A percentile compares a stretch with the other conserved stretches of the same genome.
These are phyloP conservation scores for Barbatosphaeria neglecta DNA, from an alignment of 495 filamentous ascomycete species.

Conservation along the genomic window DNA sequence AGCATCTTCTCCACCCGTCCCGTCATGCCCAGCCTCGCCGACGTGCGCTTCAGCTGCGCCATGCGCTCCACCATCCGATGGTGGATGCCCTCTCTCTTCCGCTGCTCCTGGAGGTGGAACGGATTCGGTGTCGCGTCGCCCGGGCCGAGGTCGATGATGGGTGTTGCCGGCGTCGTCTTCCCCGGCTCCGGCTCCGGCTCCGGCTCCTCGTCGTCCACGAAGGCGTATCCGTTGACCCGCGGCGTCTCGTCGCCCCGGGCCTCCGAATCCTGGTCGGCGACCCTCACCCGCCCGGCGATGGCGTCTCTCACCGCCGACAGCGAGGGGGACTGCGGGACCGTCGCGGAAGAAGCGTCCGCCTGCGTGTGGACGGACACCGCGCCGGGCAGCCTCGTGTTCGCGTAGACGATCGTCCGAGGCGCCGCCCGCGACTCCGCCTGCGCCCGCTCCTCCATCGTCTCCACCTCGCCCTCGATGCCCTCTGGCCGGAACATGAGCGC, in stretches of 20 bases:
- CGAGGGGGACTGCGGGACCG: conserved; percentile 61
- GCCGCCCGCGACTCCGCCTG: conserved; percentile 61
- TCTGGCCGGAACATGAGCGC: conserved; percentile 80
- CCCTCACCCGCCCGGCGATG: conserved; percentile 62
- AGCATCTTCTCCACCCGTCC: conserved; percentile 47
- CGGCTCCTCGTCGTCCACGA: conserved; percentile 71
- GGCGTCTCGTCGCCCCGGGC: conserved; percentile 66
- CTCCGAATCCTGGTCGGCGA: conserved; percentile 53
- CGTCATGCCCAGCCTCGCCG: conserved; percentile 32
- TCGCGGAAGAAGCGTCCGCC: conserved; percentile 8
- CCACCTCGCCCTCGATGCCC: conserved; percentile 51
- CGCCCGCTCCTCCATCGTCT: conserved; percentile 55
- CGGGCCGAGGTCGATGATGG: conserved; percentile 39
- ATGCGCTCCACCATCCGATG: conserved; percentile 84
- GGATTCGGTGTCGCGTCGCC: conserved; percentile 61
- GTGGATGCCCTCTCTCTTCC: conserved; percentile 73
- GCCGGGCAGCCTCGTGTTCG: conserved; percentile 64
- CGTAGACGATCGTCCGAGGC: conserved; percentile 67
- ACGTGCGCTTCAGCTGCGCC: conserved; percentile 54
- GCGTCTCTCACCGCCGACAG: conserved; percentile 79
- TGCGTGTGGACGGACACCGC: conserved; percentile 9
- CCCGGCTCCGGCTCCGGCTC: conserved; percentile 22
- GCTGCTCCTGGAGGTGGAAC: conserved; percentile 66
- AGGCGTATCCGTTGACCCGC: conserved; percentile 81
- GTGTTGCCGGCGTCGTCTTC: conserved; percentile 1